phyloP scores from a whole-genome alignment of 352 stramenopile species.

The Globisporangium nodosum region DNA sequence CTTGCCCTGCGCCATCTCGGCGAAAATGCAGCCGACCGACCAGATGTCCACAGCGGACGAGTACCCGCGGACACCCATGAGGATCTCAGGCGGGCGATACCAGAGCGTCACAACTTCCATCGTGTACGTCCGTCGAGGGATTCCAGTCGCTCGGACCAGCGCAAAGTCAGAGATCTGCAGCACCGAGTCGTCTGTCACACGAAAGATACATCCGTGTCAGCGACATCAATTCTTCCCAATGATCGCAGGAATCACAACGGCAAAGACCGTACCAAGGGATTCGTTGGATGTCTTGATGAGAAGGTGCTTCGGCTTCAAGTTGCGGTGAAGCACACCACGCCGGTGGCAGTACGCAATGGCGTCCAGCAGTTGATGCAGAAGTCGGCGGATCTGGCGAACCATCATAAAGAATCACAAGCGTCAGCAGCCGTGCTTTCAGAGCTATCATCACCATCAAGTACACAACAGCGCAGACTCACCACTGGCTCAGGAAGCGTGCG shows the following conservation, averaged over 20 bases:
- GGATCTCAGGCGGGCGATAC: conserved; percentile 87
- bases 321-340: conserved; percentile 84
- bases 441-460: neutral
- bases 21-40: conserved; percentile 97
- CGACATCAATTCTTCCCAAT: neutral
- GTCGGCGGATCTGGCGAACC: conserved; percentile 44
- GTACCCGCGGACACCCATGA: conserved; percentile 86
- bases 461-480: conserved; percentile 26
- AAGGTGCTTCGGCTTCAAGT: conserved; percentile 89
- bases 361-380: conserved; percentile 85
- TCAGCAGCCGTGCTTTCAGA: neutral
- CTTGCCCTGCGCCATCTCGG: conserved; percentile 91
- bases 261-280: conserved; percentile 37
- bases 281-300: conserved; percentile 74
- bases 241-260: neutral
- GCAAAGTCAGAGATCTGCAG: conserved; percentile 88
- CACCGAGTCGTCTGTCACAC: conserved; percentile 42
- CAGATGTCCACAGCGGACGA: conserved; percentile 90
- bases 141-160: conserved; percentile 80
- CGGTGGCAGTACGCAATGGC: conserved; percentile 87
- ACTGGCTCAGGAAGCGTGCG: conserved; percentile 67
- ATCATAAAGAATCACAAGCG: no score
- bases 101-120: conserved; percentile 90
- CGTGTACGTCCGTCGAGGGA: conserved; percentile 86
- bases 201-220: neutral